Conservation (phyloP, 2,329 filamentous ascomycete genomes). For the Monosporascus sp. region DNA sequence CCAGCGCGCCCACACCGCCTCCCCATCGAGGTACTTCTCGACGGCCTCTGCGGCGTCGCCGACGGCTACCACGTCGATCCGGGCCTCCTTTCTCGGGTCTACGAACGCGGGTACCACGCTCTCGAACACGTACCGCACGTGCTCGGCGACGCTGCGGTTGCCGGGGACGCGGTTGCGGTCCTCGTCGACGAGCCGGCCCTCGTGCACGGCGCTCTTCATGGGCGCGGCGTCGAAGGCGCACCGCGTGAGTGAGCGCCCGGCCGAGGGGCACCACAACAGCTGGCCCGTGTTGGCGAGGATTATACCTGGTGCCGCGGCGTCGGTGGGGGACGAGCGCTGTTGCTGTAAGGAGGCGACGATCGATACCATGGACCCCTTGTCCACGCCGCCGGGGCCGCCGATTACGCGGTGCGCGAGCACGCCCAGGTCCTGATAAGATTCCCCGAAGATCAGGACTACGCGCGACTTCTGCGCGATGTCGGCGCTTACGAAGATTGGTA, state of each 20-base stretch:
- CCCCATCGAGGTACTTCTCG: constrained; percentile 51
- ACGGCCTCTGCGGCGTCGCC: constrained; percentile 59
- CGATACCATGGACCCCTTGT: constrained; percentile 64
- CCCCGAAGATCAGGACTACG: constrained; percentile 70
- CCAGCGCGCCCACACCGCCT: constrained; percentile 46
- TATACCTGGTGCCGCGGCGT: constrained; percentile 48
- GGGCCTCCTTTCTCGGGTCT: constrained; percentile 34
- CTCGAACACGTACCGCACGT: constrained; percentile 64
- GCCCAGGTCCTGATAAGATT: constrained; percentile 66
- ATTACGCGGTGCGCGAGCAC: constrained; percentile 66
- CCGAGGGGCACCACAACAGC: constrained; percentile 67
- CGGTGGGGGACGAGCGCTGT: constrained; percentile 28
- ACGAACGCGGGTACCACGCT: constrained; percentile 50
- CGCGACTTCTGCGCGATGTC: constrained; percentile 53
- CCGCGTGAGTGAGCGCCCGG: constrained; percentile 53
- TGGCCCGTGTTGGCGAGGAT: constrained; percentile 76
- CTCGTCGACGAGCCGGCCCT: constrained; percentile 44
- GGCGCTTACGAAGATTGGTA: constrained; percentile 60
- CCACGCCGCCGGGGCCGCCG: constrained; percentile 58
- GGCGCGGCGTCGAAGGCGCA: constrained; percentile 53
- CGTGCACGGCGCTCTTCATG: constrained; percentile 57
- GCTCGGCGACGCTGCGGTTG: constrained; percentile 52
- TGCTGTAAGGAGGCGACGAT: constrained; percentile 46
- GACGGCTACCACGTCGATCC: constrained; percentile 66
- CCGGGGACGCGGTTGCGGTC: constrained; percentile 56